These are phyloP conservation scores for Mytilinidion resinicola DNA, from an alignment of 495 filamentous ascomycete species.

Conservation along the genomic window DNA sequence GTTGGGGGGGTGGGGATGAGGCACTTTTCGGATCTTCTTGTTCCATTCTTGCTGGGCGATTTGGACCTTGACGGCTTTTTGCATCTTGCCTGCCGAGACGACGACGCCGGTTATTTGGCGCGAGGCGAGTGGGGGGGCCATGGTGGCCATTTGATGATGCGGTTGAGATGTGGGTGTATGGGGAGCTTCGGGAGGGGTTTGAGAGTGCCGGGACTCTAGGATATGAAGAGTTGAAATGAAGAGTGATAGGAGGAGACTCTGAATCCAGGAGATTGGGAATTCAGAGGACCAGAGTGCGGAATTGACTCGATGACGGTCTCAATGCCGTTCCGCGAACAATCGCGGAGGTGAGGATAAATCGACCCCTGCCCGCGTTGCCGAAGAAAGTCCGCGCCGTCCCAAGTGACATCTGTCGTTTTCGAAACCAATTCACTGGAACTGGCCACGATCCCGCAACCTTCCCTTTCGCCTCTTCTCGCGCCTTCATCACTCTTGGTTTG, in stretches of 20 bases:
- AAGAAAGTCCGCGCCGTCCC: not conserved
- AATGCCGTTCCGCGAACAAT: no score
- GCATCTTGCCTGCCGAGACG: constrained; percentile 62
- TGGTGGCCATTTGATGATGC: not conserved
- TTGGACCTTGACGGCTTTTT: constrained; percentile 63
- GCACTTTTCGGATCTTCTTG: constrained; percentile 39
- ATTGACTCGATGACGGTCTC: no score
- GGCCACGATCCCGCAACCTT: no score
- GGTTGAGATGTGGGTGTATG: not conserved
- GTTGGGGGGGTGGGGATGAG: not conserved
- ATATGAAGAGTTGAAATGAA: no score
- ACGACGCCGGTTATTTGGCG: constrained; percentile 47
- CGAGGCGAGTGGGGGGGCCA: constrained; percentile 1
- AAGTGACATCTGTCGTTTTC: constrained; percentile 1
- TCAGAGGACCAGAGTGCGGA: no score
- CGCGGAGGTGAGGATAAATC: no score
- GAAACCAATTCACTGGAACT: not conserved
- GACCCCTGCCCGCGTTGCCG: not conserved
- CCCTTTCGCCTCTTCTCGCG: no score
- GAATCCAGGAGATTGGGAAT: no score
- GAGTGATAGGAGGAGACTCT: no score
- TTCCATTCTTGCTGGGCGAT: constrained; percentile 58
- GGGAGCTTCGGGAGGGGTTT: not conserved
- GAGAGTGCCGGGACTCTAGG: no score
- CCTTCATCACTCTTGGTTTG: not conserved